These are phyloP conservation scores for Dissoconium aciculare DNA, from an alignment of 2,329 filamentous ascomycete genomes.

Conservation along the genomic window DNA sequence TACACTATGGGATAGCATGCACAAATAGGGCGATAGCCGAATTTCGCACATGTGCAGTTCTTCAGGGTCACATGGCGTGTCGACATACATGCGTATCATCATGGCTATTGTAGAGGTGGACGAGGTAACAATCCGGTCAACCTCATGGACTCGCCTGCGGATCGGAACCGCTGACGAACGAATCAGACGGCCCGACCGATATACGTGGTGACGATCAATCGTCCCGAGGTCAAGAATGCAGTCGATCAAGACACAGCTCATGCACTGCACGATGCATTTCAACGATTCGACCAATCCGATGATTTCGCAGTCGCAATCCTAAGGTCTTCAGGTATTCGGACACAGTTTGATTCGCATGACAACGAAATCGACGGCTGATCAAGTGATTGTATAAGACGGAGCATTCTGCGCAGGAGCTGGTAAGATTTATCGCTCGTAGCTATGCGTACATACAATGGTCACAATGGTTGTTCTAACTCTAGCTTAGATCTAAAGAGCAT, in stretches of 20 bases:
- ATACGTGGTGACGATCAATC: not conserved
- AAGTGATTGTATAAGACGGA: too few relatives aligned
- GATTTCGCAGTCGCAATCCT: not conserved
- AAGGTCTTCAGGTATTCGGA: too few relatives aligned
- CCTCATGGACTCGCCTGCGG: not conserved
- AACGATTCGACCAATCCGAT: not conserved
- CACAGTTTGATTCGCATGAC: too few relatives aligned
- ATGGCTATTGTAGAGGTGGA: not conserved
- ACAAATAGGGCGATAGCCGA: too few relatives aligned
- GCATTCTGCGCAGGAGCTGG: not conserved
- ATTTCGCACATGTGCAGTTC: too few relatives aligned
- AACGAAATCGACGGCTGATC: too few relatives aligned
- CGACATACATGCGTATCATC: too few relatives aligned
- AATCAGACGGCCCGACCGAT: not conserved
- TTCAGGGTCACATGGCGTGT: too few relatives aligned
- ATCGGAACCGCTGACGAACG: not conserved
- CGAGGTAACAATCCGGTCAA: not conserved
- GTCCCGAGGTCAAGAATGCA: not conserved
- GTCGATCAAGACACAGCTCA: not conserved
- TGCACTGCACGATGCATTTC: slow-evolving; percentile 1
- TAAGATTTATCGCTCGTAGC: too few relatives aligned
- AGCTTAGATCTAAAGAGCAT: not conserved
- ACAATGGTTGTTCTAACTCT: too few relatives aligned
- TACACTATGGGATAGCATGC: too few relatives aligned
- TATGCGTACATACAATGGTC: too few relatives aligned